These are phyloP conservation scores for Globisporangium spiculum DNA, from an alignment of 352 stramenopile species.

Conservation along the genomic window DNA sequence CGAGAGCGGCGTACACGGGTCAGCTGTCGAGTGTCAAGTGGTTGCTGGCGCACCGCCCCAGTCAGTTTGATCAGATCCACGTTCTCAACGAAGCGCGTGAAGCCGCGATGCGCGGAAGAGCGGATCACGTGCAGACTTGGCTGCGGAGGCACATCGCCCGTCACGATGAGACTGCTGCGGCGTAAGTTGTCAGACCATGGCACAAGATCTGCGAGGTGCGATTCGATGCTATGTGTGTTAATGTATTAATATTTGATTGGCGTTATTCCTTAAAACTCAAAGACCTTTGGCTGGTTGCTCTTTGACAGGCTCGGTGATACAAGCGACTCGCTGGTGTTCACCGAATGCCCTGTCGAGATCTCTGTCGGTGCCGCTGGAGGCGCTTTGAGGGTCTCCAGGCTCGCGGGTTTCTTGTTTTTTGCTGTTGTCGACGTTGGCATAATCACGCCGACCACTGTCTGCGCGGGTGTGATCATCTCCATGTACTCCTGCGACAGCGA, in stretches of 20 bases:
- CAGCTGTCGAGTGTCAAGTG: constrained; percentile 35
- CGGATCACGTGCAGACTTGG: constrained; percentile 33
- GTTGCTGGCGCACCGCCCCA: constrained; percentile 22
- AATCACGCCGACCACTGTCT: not conserved
- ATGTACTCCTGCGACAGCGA: constrained; percentile 16
- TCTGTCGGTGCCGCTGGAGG: not conserved
- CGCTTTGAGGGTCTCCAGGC: constrained; percentile 10
- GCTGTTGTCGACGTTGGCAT: not conserved
- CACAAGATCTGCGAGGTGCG: not conserved
- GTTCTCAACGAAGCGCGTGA: constrained; percentile 24
- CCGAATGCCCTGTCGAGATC: not conserved
- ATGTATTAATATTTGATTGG: not conserved
- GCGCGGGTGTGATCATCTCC: constrained; percentile 12
- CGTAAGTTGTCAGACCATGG: not conserved
- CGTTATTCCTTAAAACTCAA: constrained; percentile 12
- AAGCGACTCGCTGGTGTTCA: not conserved
- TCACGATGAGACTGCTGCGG: constrained; percentile 4
- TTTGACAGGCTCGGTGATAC: constrained; percentile 2
- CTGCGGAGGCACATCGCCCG: constrained; percentile 16
- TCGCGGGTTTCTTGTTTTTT: not conserved
- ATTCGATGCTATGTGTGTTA: not conserved
- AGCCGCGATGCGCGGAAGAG: constrained; percentile 22
- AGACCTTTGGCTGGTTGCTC: constrained; percentile 3
- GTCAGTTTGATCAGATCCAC: constrained; percentile 21
- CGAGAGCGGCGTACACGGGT: constrained; percentile 27